Evolutionary conservation across 306 rosid species (phyloP).

Genomic region (Fragaria ananassa): DNA sequence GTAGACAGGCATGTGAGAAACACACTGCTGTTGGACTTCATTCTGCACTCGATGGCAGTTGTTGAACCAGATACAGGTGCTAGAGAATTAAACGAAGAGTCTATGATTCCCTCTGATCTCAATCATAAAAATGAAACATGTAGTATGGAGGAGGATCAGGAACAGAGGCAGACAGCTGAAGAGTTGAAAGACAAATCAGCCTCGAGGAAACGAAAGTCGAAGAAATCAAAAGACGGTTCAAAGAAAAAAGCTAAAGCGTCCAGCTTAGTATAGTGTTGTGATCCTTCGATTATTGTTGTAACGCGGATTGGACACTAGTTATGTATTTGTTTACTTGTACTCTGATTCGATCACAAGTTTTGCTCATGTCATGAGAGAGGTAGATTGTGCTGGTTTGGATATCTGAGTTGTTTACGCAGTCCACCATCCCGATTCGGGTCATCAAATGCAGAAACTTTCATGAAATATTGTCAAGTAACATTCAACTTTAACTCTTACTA

Average conservation of each 20-base stretch:
- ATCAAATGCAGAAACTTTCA: not conserved
- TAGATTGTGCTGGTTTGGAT: not conserved
- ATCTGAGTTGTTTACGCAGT: not conserved
- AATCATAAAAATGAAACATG: slow-evolving; percentile 22
- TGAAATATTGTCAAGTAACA: not conserved
- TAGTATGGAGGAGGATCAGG: slow-evolving; percentile 22
- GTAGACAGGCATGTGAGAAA: slow-evolving; percentile 85
- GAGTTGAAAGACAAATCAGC: slow-evolving; percentile 17
- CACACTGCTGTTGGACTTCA: slow-evolving; percentile 68
- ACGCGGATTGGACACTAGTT: too few species aligned
- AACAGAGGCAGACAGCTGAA: slow-evolving; percentile 30
- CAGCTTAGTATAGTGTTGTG: slow-evolving; percentile 46
- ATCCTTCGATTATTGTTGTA: too few species aligned
- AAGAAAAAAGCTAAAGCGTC: slow-evolving; percentile 58
- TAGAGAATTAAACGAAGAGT: slow-evolving; percentile 21
- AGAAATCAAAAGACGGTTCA: slow-evolving; percentile 46
- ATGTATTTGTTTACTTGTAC: too few species aligned
- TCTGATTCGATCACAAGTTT: not conserved
- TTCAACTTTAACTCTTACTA: not conserved
- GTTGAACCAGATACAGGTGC: slow-evolving; percentile 63
- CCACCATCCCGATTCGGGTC: not conserved
- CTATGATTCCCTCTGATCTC: slow-evolving; percentile 28
- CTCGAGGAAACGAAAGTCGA: slow-evolving; percentile 71
- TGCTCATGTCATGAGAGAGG: not conserved
- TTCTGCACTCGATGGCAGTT: slow-evolving; percentile 81